These are phyloP conservation scores for Parascedosporium putredinis DNA, from an alignment of 2,329 filamentous ascomycete genomes.

Conservation along the genomic window DNA sequence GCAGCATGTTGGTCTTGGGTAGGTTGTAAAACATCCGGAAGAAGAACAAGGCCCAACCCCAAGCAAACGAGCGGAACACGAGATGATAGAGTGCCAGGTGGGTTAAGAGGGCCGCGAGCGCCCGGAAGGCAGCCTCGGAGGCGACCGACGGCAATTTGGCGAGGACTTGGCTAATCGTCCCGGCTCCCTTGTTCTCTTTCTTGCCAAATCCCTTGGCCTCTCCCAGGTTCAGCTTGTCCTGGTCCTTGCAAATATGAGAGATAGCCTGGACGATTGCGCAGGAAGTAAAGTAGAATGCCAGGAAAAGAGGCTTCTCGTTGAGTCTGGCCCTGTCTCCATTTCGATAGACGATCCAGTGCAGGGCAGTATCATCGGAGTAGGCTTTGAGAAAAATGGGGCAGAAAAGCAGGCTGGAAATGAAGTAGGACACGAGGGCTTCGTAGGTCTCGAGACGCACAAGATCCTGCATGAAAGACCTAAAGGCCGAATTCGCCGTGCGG, in stretches of 20 bases:
- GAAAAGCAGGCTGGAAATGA: slow-evolving; percentile 68
- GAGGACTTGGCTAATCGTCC: slow-evolving; percentile 24
- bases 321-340: slow-evolving; percentile 62
- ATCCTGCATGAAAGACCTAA: slow-evolving; percentile 51
- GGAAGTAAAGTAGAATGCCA: slow-evolving; percentile 59
- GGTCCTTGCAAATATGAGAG: slow-evolving; percentile 61
- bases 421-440: slow-evolving; percentile 67
- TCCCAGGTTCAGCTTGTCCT: slow-evolving; percentile 50
- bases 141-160: slow-evolving; percentile 29
- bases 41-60: slow-evolving; percentile 60
- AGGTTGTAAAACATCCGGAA: slow-evolving; percentile 67
- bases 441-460: slow-evolving; percentile 49
- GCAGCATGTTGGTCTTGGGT: slow-evolving; percentile 58
- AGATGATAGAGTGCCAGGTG: slow-evolving; percentile 50
- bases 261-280: slow-evolving; percentile 61
- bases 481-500: slow-evolving; percentile 59
- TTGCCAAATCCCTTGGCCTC: slow-evolving; percentile 12
- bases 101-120: slow-evolving; percentile 29
- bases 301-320: slow-evolving; percentile 79
- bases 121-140: slow-evolving; percentile 26
- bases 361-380: slow-evolving; percentile 43
- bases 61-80: slow-evolving; percentile 52
- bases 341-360: slow-evolving; percentile 64
- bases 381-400: slow-evolving; percentile 74
- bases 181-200: slow-evolving; percentile 10